Evolutionary conservation across 257 asterid species (phyloP).

Genomic region (Perilla frutescens): DNA sequence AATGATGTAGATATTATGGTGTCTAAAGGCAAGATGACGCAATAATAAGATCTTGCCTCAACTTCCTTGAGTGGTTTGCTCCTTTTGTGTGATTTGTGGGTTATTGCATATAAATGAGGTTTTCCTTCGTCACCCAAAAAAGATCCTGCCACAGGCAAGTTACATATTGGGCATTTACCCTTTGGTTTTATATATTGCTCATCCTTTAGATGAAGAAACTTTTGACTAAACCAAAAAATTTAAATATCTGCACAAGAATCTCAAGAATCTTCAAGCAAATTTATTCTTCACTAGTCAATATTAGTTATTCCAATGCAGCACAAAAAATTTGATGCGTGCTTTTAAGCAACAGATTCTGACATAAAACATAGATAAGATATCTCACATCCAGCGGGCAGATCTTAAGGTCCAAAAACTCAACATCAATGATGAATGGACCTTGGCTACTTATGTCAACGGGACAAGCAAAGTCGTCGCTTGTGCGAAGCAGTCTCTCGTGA

Average conservation of each 20-base stretch:
- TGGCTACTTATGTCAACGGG: slow-evolving; percentile 65
- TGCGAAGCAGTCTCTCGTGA: slow-evolving; percentile 76
- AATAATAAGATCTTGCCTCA: neutral
- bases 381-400: slow-evolving; percentile 68
- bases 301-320: neutral
- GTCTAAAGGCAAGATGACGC: neutral
- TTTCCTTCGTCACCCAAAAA: neutral
- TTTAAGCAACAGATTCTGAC: neutral
- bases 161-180: neutral
- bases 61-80: too few relatives aligned
- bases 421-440: slow-evolving; percentile 79
- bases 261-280: neutral
- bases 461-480: slow-evolving; percentile 87
- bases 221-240: neutral
- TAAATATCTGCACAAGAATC: neutral
- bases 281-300: neutral
- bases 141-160: neutral
- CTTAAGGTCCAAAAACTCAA: slow-evolving; percentile 89
- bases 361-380: slow-evolving; percentile 3
- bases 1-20: neutral
- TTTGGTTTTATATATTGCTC: neutral
- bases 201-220: too few relatives aligned
- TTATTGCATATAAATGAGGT: neutral
- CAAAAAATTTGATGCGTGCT: neutral
- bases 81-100: too few relatives aligned